Evolutionary conservation across 1,284 basidiomycete genomes (phyloP).

Genomic region (Cutaneotrichosporon daszewskae): DNA sequence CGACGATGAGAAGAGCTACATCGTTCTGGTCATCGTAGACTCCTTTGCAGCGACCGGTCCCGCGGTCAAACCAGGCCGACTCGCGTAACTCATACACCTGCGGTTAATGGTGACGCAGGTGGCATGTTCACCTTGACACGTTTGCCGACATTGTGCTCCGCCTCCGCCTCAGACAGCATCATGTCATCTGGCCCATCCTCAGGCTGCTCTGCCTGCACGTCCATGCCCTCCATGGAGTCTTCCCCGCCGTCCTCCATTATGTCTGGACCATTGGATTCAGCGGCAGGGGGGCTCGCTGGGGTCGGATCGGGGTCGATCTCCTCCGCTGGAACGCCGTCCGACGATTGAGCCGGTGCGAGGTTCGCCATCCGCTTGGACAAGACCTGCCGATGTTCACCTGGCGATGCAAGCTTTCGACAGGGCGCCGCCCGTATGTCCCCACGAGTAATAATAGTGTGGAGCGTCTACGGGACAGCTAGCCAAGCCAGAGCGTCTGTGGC

Average conservation of each 20-base stretch:
- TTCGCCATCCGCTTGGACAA: slow-evolving; percentile 21
- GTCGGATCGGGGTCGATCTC: slow-evolving; percentile 8
- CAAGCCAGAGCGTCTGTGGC: too few relatives aligned
- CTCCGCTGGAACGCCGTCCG: slow-evolving; percentile 27
- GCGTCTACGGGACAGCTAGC: too few relatives aligned
- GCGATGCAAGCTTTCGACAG: too few relatives aligned
- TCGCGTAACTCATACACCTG: slow-evolving; percentile 89
- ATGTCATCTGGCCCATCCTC: slow-evolving; percentile 5
- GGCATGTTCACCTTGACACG: slow-evolving; percentile 25
- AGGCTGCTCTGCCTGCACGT: slow-evolving; percentile 7
- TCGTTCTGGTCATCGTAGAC: slow-evolving; percentile 71
- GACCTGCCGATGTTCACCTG: too few relatives aligned
- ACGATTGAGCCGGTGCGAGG: slow-evolving; percentile 24
- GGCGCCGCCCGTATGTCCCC: too few relatives aligned
- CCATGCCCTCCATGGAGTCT: slow-evolving; percentile 9
- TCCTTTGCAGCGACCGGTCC: slow-evolving; percentile 87
- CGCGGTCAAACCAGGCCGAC: slow-evolving; percentile 83
- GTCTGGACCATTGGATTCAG: too few relatives aligned
- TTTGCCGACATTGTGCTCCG: slow-evolving; percentile 14
- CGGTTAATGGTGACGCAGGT: background rate
- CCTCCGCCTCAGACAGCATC: slow-evolving; percentile 9
- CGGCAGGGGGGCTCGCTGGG: background rate
- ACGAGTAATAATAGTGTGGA: too few relatives aligned
- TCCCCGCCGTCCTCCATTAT: background rate
- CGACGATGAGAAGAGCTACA: slow-evolving; percentile 76